phyloP scores from a whole-genome alignment of 78 protist genomes.

The Chrysochromulina parva region DNA sequence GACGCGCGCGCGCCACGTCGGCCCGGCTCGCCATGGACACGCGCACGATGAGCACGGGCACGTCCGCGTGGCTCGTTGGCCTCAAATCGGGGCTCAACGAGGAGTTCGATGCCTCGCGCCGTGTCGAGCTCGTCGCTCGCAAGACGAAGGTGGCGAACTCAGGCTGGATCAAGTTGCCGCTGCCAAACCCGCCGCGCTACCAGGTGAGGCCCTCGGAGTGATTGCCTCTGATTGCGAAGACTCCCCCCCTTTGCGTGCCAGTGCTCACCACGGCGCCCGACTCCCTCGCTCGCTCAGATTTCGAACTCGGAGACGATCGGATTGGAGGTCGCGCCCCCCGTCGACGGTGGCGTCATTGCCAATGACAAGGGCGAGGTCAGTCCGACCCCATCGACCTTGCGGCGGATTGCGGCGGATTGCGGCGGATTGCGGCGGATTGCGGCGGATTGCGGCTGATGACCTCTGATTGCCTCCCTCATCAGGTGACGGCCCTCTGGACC shows the following conservation, averaged over 20 bases:
- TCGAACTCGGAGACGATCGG: not conserved
- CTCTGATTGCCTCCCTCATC: too few species aligned
- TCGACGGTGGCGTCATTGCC: constrained; percentile 44
- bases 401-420: not conserved
- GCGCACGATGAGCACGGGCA: not conserved
- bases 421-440: too few species aligned
- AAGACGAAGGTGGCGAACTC: not conserved
- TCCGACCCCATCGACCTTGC: not conserved
- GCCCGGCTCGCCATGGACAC: not conserved
- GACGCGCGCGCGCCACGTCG: not conserved
- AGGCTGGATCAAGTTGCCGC: constrained; percentile 26
- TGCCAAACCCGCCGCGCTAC: constrained; percentile 24
- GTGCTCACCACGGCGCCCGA: too few species aligned
- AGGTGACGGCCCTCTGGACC: too few species aligned
- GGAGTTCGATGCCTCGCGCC: constrained; percentile 1
- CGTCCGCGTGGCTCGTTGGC: not conserved
- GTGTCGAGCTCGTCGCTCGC: not conserved
- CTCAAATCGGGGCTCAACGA: constrained; percentile 21
- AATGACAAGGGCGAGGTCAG: not conserved
- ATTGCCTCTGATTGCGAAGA: too few species aligned
- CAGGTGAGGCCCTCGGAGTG: not conserved
- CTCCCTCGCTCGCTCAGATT: not conserved
- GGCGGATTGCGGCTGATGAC: too few species aligned
- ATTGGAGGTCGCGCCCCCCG: constrained; percentile 34
- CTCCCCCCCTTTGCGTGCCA: too few species aligned